These are phyloP conservation scores for Abrus precatorius DNA, from an alignment of 306 rosid genomes.

Conservation along the genomic window DNA sequence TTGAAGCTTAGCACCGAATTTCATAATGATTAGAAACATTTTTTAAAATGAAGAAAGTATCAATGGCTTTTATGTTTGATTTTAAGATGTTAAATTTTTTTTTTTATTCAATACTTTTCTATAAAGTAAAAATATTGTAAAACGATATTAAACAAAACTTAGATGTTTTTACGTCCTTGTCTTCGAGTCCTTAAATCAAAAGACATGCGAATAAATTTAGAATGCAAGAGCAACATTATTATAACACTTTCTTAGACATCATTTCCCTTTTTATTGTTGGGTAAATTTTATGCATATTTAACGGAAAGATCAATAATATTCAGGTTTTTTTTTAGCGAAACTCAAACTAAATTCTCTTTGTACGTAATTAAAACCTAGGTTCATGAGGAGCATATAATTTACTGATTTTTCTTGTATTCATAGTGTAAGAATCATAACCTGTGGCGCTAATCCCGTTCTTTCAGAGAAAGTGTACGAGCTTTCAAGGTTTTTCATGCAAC, in stretches of 20 bases:
- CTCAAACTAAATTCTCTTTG: neutral
- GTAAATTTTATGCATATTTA: neutral
- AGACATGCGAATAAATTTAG: neutral
- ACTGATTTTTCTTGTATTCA: neutral
- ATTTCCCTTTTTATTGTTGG: neutral
- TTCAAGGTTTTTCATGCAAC: conserved; percentile 21
- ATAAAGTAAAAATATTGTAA: too few relatives aligned
- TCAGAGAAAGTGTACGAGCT: conserved; percentile 1
- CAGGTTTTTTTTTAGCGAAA: neutral
- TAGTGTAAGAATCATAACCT: conserved; percentile 5
- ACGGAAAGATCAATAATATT: neutral
- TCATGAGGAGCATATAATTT: neutral
- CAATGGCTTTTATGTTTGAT: neutral
- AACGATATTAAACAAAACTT: too few relatives aligned
- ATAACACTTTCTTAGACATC: neutral
- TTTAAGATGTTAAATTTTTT: neutral
- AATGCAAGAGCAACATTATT: neutral
- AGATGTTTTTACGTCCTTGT: neutral
- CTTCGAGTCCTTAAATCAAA: neutral
- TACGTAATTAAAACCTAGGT: neutral
- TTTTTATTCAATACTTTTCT: neutral
- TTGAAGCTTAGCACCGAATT: neutral
- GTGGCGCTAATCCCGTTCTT: conserved; percentile 48
- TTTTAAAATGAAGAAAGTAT: too few relatives aligned
- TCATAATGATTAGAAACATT: neutral